Conservation (phyloP, 2,329 filamentous ascomycete genomes). For the Diaporthe sp. region DNA sequence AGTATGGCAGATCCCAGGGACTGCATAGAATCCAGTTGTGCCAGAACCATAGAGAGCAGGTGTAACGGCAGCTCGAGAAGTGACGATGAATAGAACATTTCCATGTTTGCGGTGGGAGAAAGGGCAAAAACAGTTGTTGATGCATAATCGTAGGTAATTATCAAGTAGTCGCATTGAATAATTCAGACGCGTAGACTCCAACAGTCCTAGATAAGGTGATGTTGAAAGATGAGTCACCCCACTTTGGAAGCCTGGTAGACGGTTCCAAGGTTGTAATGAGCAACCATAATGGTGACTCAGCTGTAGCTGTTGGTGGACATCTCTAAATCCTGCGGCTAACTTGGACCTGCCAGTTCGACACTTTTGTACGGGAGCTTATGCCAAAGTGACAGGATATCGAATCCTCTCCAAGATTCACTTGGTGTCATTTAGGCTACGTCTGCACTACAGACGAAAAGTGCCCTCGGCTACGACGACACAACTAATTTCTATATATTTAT, state of each 20-base stretch:
- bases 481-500: too few species aligned
- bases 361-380: too few species aligned
- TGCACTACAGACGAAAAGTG: too few species aligned
- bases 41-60: neutral
- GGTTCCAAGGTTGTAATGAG: neutral
- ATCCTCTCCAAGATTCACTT: too few species aligned
- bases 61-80: slow-evolving; percentile 11
- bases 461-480: too few species aligned
- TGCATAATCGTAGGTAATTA: too few species aligned
- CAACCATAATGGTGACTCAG: neutral
- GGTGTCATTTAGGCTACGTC: too few species aligned
- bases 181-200: neutral
- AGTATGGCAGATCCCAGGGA: slow-evolving; percentile 1
- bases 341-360: too few species aligned
- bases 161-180: too few species aligned
- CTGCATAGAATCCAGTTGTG: neutral
- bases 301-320: neutral
- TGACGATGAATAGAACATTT: neutral
- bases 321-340: too few species aligned
- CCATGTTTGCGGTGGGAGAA: neutral
- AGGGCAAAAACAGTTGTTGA: too few species aligned
- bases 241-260: neutral
- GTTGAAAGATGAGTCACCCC: neutral
- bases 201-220: neutral
- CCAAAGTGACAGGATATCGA: too few species aligned